phyloP scores from a whole-genome alignment of 2,329 filamentous ascomycete genomes.

The Dissoconium aciculare region DNA sequence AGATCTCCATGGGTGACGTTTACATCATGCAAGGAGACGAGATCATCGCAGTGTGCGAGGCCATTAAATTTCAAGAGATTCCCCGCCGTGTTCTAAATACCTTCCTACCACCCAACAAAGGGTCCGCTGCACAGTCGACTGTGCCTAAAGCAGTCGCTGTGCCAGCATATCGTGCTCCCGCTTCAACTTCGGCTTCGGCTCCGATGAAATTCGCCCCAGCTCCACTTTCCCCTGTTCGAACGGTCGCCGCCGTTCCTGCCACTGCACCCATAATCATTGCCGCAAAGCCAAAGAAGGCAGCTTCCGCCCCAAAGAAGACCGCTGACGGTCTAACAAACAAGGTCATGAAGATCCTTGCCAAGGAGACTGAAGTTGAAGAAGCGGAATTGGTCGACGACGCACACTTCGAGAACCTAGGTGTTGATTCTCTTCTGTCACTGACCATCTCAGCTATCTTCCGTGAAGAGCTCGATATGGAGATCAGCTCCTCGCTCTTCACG shows the following conservation, averaged over 20 bases:
- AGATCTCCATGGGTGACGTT: slow-evolving; percentile 44
- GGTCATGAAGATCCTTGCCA: slow-evolving; percentile 52
- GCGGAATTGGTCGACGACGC: slow-evolving; percentile 45
- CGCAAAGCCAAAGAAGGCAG: slow-evolving; percentile 36
- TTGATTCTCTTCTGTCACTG: slow-evolving; percentile 46
- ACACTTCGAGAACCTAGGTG: slow-evolving; percentile 46
- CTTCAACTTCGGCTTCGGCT: slow-evolving; percentile 12
- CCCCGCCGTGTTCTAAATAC: slow-evolving; percentile 52
- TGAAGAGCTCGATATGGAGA: slow-evolving; percentile 45
- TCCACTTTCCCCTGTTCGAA: slow-evolving; percentile 13
- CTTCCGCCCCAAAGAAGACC: slow-evolving; percentile 39
- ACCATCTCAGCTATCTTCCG: slow-evolving; percentile 48
- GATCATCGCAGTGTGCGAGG: slow-evolving; percentile 43
- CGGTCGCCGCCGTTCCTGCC: slow-evolving; percentile 20
- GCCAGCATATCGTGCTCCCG: slow-evolving; percentile 10
- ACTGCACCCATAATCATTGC: slow-evolving; percentile 26
- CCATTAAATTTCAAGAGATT: slow-evolving; percentile 53
- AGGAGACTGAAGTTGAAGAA: slow-evolving; percentile 46
- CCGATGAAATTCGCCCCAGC: slow-evolving; percentile 12
- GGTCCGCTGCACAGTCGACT: slow-evolving; percentile 20
- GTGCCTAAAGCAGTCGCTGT: slow-evolving; percentile 25
- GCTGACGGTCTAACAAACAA: slow-evolving; percentile 33
- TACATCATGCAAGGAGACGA: slow-evolving; percentile 46
- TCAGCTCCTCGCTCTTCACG: slow-evolving; percentile 44
- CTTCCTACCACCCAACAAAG: slow-evolving; percentile 46